A percentile compares a stretch with the other conserved stretches of the same genome.
These are phyloP conservation scores for Globisporangium radiosum DNA, from an alignment of 352 stramenopile genomes.

Conservation along the genomic window DNA sequence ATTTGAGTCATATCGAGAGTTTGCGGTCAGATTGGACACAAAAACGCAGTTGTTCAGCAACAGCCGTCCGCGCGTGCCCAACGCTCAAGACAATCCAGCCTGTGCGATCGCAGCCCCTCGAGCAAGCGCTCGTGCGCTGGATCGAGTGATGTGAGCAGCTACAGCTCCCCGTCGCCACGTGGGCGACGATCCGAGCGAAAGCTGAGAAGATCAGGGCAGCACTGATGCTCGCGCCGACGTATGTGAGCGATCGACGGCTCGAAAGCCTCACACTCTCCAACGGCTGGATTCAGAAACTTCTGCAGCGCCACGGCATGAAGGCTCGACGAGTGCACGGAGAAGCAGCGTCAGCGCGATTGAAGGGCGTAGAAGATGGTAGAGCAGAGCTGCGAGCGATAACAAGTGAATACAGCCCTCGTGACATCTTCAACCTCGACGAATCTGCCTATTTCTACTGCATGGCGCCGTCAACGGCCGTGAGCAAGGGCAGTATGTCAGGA, in stretches of 20 bases:
- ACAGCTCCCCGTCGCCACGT: background rate
- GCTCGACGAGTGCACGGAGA: slow-evolving; percentile 3
- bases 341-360: background rate
- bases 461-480: background rate
- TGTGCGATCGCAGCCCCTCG: background rate
- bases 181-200: slow-evolving; percentile 3
- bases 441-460: slow-evolving; percentile 3
- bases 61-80: background rate
- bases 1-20: no score
- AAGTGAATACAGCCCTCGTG: slow-evolving; percentile 3
- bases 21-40: no score
- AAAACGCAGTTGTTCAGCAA: no score
- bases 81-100: background rate
- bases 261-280: slow-evolving; percentile 1
- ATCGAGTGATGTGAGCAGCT: slow-evolving; percentile 1
- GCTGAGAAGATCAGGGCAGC: background rate
- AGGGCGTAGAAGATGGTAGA: background rate
- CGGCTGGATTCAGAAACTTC: slow-evolving; percentile 6
- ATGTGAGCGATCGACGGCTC: background rate
- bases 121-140: background rate
- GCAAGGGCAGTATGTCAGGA: background rate
- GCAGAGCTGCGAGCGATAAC: background rate
- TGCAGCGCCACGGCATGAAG: background rate
- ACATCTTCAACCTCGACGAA: slow-evolving; percentile 10
- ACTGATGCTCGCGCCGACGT: background rate